These are phyloP conservation scores for Camellia sinensis DNA, from an alignment of 148 eudicot species.

Conservation along the genomic window DNA sequence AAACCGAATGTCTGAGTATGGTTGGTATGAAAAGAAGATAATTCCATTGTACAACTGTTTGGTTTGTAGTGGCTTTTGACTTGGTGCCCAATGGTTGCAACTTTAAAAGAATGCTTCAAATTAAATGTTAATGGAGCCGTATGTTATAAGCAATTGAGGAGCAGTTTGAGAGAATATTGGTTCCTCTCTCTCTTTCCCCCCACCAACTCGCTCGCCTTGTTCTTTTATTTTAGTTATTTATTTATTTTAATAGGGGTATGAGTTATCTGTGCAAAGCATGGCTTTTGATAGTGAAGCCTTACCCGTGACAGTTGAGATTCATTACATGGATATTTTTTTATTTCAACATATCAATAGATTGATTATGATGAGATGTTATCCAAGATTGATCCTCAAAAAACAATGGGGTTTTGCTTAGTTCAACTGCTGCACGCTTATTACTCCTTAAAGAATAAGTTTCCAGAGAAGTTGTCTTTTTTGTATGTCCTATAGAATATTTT, in stretches of 20 bases:
- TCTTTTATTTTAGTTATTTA: too few relatives aligned
- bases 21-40: background rate
- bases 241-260: too few relatives aligned
- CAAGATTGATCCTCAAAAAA: background rate
- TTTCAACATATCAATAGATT: background rate
- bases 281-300: too few relatives aligned
- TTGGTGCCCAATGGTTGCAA: background rate
- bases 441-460: background rate
- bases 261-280: too few relatives aligned
- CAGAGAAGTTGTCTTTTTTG: background rate
- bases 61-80: background rate
- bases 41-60: background rate
- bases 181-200: too few relatives aligned
- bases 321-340: too few relatives aligned
- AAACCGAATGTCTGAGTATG: background rate
- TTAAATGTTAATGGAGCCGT: background rate
- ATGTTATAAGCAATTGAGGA: background rate
- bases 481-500: background rate
- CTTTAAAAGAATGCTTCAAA: background rate
- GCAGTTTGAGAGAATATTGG: too few relatives aligned
- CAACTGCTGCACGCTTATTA: background rate
- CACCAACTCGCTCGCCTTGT: too few relatives aligned
- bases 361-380: background rate
- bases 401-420: background rate
- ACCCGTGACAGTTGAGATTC: too few relatives aligned